These are phyloP conservation scores for Metschnikowia lochheadii DNA, from an alignment of 805 yeast genomes.

Conservation along the genomic window DNA sequence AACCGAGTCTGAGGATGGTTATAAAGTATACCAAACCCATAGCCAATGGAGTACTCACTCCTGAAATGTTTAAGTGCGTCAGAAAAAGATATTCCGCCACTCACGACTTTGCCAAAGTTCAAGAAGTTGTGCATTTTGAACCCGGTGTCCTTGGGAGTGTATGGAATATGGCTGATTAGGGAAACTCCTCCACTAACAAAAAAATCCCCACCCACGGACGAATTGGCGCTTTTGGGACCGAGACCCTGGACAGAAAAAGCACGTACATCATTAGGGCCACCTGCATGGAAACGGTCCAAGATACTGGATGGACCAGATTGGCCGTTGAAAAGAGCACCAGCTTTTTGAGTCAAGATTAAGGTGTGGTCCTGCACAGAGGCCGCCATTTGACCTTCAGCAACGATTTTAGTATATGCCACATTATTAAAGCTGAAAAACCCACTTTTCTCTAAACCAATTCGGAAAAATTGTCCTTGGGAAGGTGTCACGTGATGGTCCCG, in stretches of 20 bases:
- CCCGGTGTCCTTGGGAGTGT: conserved; percentile 36
- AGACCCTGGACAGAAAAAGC: conserved; percentile 49
- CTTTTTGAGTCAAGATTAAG: conserved; percentile 28
- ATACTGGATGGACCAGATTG: conserved; percentile 29
- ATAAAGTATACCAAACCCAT: conserved; percentile 49
- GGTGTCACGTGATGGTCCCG: conserved; percentile 44
- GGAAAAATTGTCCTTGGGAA: conserved; percentile 34
- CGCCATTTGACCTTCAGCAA: conserved; percentile 38
- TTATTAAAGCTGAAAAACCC: conserved; percentile 26
- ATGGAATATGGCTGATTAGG: conserved; percentile 41
- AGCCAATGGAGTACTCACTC: conserved; percentile 31
- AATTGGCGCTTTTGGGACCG: conserved; percentile 50
- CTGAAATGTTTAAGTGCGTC: conserved; percentile 12
- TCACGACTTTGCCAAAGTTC: conserved; percentile 43
- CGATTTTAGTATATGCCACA: conserved; percentile 37
- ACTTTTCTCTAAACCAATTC: conserved; percentile 34
- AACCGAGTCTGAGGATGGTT: conserved; percentile 57
- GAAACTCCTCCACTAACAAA: conserved; percentile 46
- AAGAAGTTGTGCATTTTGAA: conserved; percentile 47
- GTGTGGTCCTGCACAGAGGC: conserved; percentile 16
- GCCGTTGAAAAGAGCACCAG: conserved; percentile 28
- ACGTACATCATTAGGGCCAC: conserved; percentile 59
- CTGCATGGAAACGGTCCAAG: conserved; percentile 51
- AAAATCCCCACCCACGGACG: conserved; percentile 51
- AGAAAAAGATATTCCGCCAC: conserved; percentile 6